Evolutionary conservation across 2,329 filamentous ascomycete species (phyloP).

Genomic region (Exophiala alcalophila): DNA sequence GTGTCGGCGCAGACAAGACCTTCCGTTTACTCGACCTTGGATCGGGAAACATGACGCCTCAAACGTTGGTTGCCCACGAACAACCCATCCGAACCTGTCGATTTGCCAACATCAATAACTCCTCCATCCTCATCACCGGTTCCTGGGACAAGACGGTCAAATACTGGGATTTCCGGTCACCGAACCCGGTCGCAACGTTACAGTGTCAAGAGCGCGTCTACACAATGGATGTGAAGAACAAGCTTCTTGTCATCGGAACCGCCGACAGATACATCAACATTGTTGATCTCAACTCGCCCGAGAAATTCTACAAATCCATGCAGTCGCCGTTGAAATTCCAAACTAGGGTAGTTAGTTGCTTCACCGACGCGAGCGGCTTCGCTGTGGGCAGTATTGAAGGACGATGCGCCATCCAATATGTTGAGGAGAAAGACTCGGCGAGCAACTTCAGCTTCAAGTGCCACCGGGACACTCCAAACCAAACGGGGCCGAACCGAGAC

Average conservation of each 20-base stretch:
- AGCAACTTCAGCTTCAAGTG: constrained; percentile 99
- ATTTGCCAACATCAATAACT: constrained; percentile 69
- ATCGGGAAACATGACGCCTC: constrained; percentile 48
- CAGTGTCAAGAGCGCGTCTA: constrained; percentile 61
- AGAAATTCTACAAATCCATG: constrained; percentile 91
- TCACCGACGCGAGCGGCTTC: constrained; percentile 85
- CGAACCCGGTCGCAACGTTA: constrained; percentile 45
- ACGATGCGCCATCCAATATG: constrained; percentile 95
- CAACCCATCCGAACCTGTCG: constrained; percentile 72
- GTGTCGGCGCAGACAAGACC: constrained; percentile 85
- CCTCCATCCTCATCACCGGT: constrained; percentile 84
- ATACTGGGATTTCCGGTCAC: constrained; percentile 56
- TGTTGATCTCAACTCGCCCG: constrained; percentile 82
- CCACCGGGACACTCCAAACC: constrained; percentile 75
- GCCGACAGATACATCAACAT: constrained; percentile 97
- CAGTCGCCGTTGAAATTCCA: constrained; percentile 98
- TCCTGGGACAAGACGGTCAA: constrained; percentile 59
- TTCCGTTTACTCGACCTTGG: constrained; percentile 82
- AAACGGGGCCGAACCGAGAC: constrained; percentile 52
- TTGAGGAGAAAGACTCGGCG: constrained; percentile 88
- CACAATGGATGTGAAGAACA: constrained; percentile 84
- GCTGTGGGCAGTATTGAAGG: constrained; percentile 96
- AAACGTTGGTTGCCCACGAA: constrained; percentile 73
- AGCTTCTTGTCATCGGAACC: constrained; percentile 85
- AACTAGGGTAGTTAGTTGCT: constrained; percentile 91